Conservation (phyloP, 2,329 filamentous ascomycete genomes). For the Arthrobotrys sphaeroides region DNA sequence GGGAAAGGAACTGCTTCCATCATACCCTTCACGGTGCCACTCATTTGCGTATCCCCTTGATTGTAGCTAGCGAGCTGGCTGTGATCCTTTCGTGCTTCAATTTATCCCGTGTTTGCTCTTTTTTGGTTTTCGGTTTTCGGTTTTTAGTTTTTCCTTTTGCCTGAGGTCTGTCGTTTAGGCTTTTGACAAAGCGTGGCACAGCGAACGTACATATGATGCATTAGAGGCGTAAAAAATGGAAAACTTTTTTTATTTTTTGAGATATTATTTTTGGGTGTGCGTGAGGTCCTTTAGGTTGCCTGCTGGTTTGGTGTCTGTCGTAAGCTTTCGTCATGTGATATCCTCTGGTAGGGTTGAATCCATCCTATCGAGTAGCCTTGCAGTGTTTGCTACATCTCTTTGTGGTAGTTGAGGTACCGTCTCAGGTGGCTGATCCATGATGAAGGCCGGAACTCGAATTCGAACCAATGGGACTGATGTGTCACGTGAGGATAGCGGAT, state of each 20-base stretch:
- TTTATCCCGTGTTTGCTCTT: not conserved
- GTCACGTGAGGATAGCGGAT: not conserved
- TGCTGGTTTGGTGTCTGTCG: too few species aligned
- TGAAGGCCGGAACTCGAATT: not conserved
- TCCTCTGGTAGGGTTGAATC: too few species aligned
- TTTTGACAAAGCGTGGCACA: constrained; percentile 1
- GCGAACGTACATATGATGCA: constrained; percentile 31
- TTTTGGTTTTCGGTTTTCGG: constrained; percentile 3
- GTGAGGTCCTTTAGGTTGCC: too few species aligned
- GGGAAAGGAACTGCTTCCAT: not conserved
- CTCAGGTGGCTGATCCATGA: too few species aligned
- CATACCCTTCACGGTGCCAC: not conserved
- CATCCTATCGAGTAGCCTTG: too few species aligned
- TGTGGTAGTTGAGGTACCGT: too few species aligned
- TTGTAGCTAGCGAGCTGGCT: not conserved
- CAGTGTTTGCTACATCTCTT: too few species aligned
- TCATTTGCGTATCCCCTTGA: not conserved
- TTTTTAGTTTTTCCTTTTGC: not conserved
- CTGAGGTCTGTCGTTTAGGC: constrained; percentile 8
- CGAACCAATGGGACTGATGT: not conserved
- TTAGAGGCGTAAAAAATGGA: constrained; percentile 41
- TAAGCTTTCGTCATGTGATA: too few species aligned
- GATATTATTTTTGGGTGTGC: not conserved
- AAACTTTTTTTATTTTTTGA: not conserved
- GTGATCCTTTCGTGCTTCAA: not conserved